Evolutionary conservation across 148 eudicot genomes (phyloP).

Genomic region (Chenopodium suecicum): DNA sequence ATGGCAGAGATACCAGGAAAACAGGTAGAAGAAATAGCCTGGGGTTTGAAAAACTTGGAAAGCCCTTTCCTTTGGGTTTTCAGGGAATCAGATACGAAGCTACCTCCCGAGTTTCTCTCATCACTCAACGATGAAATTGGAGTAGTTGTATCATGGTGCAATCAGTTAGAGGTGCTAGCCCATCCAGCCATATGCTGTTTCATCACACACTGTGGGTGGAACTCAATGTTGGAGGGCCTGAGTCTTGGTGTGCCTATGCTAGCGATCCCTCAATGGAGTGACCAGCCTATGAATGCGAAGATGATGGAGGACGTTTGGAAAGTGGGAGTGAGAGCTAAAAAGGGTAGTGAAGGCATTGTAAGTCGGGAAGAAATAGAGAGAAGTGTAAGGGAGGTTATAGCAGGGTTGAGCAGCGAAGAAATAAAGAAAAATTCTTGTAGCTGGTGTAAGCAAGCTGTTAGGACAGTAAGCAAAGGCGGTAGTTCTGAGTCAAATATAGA

Average conservation of each 20-base stretch:
- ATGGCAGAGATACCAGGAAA: conserved; percentile 28
- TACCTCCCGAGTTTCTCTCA: conserved; percentile 22
- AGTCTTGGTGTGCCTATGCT: conserved; percentile 37
- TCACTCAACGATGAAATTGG: conserved; percentile 18
- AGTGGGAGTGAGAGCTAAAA: conserved; percentile 27
- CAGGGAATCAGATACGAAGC: conserved; percentile 27
- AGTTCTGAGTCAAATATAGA: conserved; percentile 28
- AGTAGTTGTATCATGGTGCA: conserved; percentile 27
- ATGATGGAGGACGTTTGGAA: conserved; percentile 31
- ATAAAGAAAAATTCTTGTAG: conserved; percentile 9
- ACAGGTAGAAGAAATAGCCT: conserved; percentile 28
- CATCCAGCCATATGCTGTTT: conserved; percentile 34
- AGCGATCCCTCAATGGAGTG: conserved; percentile 33
- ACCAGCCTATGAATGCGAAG: conserved; percentile 37
- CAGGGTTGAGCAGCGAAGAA: conserved; percentile 19
- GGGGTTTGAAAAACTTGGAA: conserved; percentile 5
- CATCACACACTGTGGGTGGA: conserved; percentile 37
- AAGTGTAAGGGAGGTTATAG: conserved; percentile 24
- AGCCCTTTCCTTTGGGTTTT: conserved; percentile 34
- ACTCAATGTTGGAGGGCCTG: conserved; percentile 32
- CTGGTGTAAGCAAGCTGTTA: conserved; percentile 28
- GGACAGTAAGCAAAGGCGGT: conserved; percentile 25
- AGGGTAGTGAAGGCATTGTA: conserved; percentile 26
- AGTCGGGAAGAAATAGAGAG: conserved; percentile 19
- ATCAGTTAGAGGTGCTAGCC: conserved; percentile 38